Conservation (phyloP, 805 yeast genomes). For the Candida fluviatilis region DNA sequence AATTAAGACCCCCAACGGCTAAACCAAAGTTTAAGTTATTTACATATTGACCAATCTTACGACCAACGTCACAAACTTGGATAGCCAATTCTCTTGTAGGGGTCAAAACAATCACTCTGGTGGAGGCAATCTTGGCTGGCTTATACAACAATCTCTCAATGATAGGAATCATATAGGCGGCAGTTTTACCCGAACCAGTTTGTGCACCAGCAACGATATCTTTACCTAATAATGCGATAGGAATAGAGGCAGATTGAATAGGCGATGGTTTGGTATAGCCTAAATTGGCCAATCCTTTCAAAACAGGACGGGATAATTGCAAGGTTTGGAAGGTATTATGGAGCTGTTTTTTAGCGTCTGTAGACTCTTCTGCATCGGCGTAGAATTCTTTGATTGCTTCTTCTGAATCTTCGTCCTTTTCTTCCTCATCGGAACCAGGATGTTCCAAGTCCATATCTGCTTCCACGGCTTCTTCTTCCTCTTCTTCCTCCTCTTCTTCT, state of each 20-base stretch:
- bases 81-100: slow-evolving; percentile 98
- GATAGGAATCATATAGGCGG: slow-evolving; percentile 95
- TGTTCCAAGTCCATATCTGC: slow-evolving; percentile 30
- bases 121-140: slow-evolving; percentile 79
- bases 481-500: slow-evolving; percentile 27
- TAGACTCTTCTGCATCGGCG: slow-evolving; percentile 52
- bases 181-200: slow-evolving; percentile 99
- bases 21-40: slow-evolving; percentile 79
- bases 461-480: slow-evolving; percentile 27
- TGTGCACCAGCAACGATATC: slow-evolving; percentile 99
- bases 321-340: slow-evolving; percentile 72
- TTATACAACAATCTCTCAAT: slow-evolving; percentile 88
- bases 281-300: slow-evolving; percentile 74
- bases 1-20: slow-evolving; percentile 96
- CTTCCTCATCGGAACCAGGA: slow-evolving; percentile 25
- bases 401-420: slow-evolving; percentile 58
- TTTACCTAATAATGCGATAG: slow-evolving; percentile 88
- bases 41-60: slow-evolving; percentile 73
- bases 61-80: slow-evolving; percentile 93
- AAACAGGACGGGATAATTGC: slow-evolving; percentile 83
- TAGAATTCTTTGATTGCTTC: slow-evolving; percentile 82
- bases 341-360: slow-evolving; percentile 41
- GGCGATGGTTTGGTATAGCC: slow-evolving; percentile 91
- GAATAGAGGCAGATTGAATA: slow-evolving; percentile 89
- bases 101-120: slow-evolving; percentile 84